These are phyloP conservation scores for Pythium apleroticum DNA, from an alignment of 352 stramenopile genomes.

Conservation along the genomic window DNA sequence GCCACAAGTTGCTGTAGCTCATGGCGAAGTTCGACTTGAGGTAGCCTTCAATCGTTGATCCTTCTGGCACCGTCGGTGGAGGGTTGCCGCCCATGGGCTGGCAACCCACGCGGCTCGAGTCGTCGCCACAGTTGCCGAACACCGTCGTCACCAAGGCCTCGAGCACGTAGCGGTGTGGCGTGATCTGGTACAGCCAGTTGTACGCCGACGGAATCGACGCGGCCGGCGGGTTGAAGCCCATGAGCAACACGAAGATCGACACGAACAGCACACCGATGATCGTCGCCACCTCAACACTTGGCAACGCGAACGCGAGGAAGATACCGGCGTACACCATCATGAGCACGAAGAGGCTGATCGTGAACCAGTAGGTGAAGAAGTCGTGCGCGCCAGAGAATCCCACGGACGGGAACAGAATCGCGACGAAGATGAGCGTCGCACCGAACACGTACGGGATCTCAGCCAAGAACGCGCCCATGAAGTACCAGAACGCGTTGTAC, in stretches of 20 bases:
- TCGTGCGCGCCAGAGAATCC: too few species aligned
- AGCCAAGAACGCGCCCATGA: too few species aligned
- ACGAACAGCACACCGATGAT: too few species aligned
- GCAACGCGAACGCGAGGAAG: too few species aligned
- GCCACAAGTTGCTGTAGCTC: constrained; percentile 19
- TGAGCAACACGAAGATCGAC: constrained; percentile 27
- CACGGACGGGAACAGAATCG: too few species aligned
- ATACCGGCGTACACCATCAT: too few species aligned
- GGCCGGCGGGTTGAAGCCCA: constrained; percentile 61
- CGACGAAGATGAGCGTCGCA: too few species aligned
- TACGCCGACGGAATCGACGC: constrained; percentile 39
- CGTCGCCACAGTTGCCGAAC: constrained; percentile 30
- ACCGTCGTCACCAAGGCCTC: constrained; percentile 28
- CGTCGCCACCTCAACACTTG: too few species aligned
- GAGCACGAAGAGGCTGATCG: background rate
- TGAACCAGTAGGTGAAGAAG: too few species aligned
- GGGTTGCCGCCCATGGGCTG: constrained; percentile 7
- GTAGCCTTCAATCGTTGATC: constrained; percentile 37
- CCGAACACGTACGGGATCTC: too few species aligned
- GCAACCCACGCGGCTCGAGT: constrained; percentile 12
- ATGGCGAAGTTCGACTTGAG: constrained; percentile 31
- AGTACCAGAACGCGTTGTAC: too few species aligned
- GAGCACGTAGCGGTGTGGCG: constrained; percentile 36
- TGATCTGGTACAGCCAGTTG: constrained; percentile 47
- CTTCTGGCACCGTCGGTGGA: constrained; percentile 8